Evolutionary conservation across 192 early-diverging fungal species (phyloP), one percentile per base, ranked within the genome.

Genomic region (Backusella westeae): DNA sequence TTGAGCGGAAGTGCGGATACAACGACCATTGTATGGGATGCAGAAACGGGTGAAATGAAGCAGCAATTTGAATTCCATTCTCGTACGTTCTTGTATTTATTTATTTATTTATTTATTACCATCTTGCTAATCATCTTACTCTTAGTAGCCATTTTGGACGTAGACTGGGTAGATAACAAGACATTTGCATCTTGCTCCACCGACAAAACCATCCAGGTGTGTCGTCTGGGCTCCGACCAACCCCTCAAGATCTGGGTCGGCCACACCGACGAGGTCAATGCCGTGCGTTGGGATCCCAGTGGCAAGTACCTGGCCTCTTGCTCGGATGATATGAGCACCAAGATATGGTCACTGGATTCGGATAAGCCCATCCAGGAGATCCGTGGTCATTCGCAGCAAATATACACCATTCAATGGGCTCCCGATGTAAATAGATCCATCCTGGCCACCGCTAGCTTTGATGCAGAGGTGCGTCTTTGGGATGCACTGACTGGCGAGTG

Each of bases 161-260:
- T 96, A 8, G 97, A 96, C 81, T 99, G 97, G 97, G 86, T 90
- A 66, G 96, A 99, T 79, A 93, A 96, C 78, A 83, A 84, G 1
- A 99, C 94, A 8, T 95, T 98, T 87, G 96, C 97, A 5, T 94
- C 95, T 0, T 94, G 92, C 73, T 94, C 94, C 29, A 86, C 87
- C 14, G 97, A 99, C 80, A 89, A 90, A 44, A 84, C 86, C 7
- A 91, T 99, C 2, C 91, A 87, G 63, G 90, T 99, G 0, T 98
- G 95, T 83, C 87, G 88, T 59, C 88, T 96, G 26, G 93, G 93
- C 15, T 82, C 80, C 12, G 73, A 82, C 1, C 84, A 88, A n/a
- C 94, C 96, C 0, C 34, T 97, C n/a, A 87, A 85, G 76, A 89
- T 85, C n/a, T 95, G 91, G 80, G 79, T 81, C 1, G 94, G 93